phyloP scores from a whole-genome alignment of 345 rosid genomes.

The Brassica cretica region DNA sequence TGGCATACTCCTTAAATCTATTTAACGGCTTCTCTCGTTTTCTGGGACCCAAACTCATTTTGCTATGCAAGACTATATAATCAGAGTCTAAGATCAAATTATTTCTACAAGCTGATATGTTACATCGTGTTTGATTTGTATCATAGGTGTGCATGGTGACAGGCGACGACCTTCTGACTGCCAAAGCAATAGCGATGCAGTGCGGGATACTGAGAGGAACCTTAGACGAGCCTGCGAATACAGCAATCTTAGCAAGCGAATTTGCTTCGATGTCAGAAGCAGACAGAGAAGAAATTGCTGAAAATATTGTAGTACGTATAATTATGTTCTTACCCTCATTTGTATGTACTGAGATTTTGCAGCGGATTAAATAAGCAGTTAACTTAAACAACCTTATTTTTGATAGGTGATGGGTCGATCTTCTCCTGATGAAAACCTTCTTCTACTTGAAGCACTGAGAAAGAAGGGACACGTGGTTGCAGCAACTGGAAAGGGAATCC shows the following conservation, averaged over 20 bases:
- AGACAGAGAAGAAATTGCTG: neutral
- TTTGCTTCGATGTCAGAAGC: neutral
- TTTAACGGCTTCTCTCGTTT: no score
- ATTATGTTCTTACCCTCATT: neutral
- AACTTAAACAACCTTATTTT: neutral
- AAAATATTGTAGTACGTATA: neutral
- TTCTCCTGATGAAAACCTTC: neutral
- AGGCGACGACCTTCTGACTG: conserved; percentile 8
- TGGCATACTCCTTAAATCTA: no score
- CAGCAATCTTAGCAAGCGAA: neutral
- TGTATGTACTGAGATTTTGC: neutral
- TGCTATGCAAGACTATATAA: neutral
- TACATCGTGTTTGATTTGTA: neutral
- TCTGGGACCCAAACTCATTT: neutral
- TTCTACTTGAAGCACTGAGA: neutral
- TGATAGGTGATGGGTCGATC: conserved; percentile 9
- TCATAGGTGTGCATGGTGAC: conserved; percentile 9
- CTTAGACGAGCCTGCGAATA: neutral
- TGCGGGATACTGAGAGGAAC: neutral
- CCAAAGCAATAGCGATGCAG: neutral
- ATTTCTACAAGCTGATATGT: neutral
- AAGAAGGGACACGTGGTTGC: conserved; percentile 2
- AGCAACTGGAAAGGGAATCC: conserved; percentile 7
- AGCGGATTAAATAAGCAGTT: neutral
- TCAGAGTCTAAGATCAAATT: neutral